A percentile compares a stretch with the other conserved stretches of the same genome.
phyloP scores from a whole-genome alignment of 352 stramenopile species.

The Phytophthora citricola region DNA sequence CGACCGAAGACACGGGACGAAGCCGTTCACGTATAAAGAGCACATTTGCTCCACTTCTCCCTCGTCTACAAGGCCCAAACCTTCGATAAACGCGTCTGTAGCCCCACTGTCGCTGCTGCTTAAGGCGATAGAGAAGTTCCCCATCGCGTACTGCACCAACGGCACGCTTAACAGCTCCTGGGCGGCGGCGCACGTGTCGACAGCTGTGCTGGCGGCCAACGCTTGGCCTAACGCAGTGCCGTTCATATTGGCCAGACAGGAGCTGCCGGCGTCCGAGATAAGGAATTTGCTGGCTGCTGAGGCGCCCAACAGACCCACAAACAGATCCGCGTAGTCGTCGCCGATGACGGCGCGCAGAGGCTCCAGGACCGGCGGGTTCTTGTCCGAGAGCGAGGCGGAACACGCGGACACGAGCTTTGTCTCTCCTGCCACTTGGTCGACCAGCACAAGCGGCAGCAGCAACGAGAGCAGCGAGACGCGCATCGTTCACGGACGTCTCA shows the following conservation, averaged over 20 bases:
- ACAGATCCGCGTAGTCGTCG: slow-evolving; percentile 23
- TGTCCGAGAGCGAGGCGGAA: slow-evolving; percentile 34
- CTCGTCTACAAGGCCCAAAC: slow-evolving; percentile 33
- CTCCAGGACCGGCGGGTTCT: slow-evolving; percentile 34
- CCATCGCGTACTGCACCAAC: slow-evolving; percentile 47
- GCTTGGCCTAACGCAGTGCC: slow-evolving; percentile 49
- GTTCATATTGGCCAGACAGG: slow-evolving; percentile 71
- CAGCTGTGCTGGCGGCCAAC: slow-evolving; percentile 41
- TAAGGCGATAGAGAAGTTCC: slow-evolving; percentile 44
- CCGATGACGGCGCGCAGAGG: slow-evolving; percentile 35
- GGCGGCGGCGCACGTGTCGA: slow-evolving; percentile 44
- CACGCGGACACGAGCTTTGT: slow-evolving; percentile 39
- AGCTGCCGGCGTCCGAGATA: slow-evolving; percentile 46
- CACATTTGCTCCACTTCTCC: slow-evolving; percentile 61
- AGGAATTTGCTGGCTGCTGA: slow-evolving; percentile 46
- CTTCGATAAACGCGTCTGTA: slow-evolving; percentile 25
- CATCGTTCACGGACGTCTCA: slow-evolving; percentile 7
- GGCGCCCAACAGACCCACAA: slow-evolving; percentile 39
- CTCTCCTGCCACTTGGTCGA: slow-evolving; percentile 20
- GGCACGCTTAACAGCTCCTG: slow-evolving; percentile 44
- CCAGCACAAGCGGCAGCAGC: slow-evolving; percentile 21
- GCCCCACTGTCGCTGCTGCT: slow-evolving; percentile 23
- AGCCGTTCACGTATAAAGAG: slow-evolving; percentile 45
- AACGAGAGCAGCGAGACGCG: slow-evolving; percentile 7
- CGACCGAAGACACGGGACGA: slow-evolving; percentile 59